Base-by-base conservation (phyloP, 257 asterid species). In the Cinchona pubescens region DNA sequence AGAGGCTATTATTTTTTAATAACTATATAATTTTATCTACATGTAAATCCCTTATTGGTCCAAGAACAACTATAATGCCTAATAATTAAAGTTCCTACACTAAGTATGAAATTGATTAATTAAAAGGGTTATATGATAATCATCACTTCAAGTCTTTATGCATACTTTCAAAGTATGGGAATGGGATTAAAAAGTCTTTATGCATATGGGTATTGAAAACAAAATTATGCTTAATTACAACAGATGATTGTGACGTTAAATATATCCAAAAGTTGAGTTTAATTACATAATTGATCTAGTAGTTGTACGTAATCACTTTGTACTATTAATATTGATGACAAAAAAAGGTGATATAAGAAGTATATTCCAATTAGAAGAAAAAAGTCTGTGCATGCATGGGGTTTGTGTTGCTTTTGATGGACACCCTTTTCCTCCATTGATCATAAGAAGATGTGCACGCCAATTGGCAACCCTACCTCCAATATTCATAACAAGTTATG, bases 391-490 rank as follows among this genome's bases (percentile, higher is more conserved):
- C n/a, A n/a, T n/a, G n/a, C n/a, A n/a, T n/a, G n/a, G 49, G 32
- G 40, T 16, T 69, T 58, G 68, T 58, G 34, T 16, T 7, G 61
- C 62, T 27, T 73, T 73, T 73, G 61, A 6, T 73, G 25, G 70
- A 74, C 71, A 62, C 71, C 43, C 77, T 32, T 61, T 74, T 67
- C 7, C 65, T 53, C 68, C 15, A 11, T 38, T 37, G 53, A 66
- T 67, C 58, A 75, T 40, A 60, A 53, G 45, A 60, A 12, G 25
- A 19, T 55, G 67, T 75, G 74, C 75, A 76, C 79, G 75, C 69
- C 75, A n/a, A n/a, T 76, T 67, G 34, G 11, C 32, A 15, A 14
- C 46, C 78, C 64, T 53, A 23, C 68, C 38, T 72, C n/a, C n/a
- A n/a, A n/a, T n/a, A n/a, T 72, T 65, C 27, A 13, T 9, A 56